These are phyloP conservation scores for Eremochloa ophiuroides DNA, from an alignment of 176 grass and related monocot genomes.

Conservation along the genomic window DNA sequence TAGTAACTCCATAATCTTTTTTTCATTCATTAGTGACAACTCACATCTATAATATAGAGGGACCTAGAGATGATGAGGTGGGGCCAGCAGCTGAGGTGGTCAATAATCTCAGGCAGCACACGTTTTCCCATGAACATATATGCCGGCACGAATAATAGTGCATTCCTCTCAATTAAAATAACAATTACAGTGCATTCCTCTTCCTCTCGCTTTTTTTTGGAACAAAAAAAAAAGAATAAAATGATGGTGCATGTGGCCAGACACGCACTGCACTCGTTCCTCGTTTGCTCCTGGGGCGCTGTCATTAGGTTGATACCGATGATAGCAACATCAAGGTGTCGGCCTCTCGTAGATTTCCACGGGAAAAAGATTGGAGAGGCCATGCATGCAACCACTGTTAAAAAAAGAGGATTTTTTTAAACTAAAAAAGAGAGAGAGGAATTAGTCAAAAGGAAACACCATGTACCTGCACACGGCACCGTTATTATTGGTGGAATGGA, in stretches of 20 bases:
- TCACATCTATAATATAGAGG: neutral
- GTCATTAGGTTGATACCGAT: conserved; percentile 6
- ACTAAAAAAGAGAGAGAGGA: no score
- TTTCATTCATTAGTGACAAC: neutral
- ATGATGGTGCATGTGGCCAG: neutral
- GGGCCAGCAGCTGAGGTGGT: neutral
- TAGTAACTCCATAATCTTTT: neutral
- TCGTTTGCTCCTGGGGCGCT: neutral
- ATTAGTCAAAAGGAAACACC: neutral
- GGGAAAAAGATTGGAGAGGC: neutral
- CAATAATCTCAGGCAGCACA: conserved; percentile 16
- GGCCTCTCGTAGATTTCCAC: conserved; percentile 2
- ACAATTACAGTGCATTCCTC: neutral
- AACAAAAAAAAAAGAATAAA: neutral
- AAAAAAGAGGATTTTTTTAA: no score
- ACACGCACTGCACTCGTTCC: neutral
- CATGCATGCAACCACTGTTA: neutral
- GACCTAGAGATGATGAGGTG: neutral
- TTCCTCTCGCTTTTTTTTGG: neutral
- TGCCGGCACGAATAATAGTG: neutral
- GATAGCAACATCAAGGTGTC: conserved; percentile 19
- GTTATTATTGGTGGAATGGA: no score
- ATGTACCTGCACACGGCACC: no score
- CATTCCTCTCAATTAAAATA: neutral
- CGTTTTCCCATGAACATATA: neutral